These are phyloP conservation scores for Gyromitra esculenta DNA, from an alignment of 2,329 filamentous ascomycete species.

Conservation along the genomic window DNA sequence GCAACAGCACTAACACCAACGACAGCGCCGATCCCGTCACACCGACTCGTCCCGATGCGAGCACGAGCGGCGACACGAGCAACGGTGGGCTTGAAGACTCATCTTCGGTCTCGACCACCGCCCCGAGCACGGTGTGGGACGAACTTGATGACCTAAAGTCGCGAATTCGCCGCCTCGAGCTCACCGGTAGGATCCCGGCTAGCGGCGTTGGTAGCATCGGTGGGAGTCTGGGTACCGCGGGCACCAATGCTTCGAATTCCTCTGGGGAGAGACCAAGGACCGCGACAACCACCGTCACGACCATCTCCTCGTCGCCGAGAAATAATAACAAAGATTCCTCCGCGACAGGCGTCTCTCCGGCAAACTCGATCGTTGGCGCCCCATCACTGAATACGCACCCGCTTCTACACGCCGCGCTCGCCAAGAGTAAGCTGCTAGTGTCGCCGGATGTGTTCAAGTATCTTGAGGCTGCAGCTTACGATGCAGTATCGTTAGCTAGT, in stretches of 20 bases:
- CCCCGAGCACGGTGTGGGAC: constrained; percentile 95
- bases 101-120: constrained; percentile 86
- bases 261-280: constrained; percentile 86
- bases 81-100: constrained; percentile 69
- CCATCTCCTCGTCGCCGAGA: constrained; percentile 88
- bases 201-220: constrained; percentile 72
- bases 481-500: constrained; percentile 80
- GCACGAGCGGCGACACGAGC: constrained; percentile 22
- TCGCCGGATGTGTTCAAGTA: constrained; percentile 77
- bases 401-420: constrained; percentile 79
- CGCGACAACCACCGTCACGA: constrained; percentile 89
- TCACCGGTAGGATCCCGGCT: constrained; percentile 85
- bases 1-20: constrained; percentile 25
- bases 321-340: constrained; percentile 66
- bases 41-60: constrained; percentile 41
- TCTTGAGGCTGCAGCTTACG: constrained; percentile 80
- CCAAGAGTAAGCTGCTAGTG: constrained; percentile 77
- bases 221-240: constrained; percentile 33
- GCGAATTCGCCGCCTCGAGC: constrained; percentile 86
- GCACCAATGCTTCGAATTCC: constrained; percentile 69
- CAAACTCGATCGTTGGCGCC: constrained; percentile 63
- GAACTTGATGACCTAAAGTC: constrained; percentile 96
- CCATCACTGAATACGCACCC: constrained; percentile 69
- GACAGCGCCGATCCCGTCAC: constrained; percentile 37
- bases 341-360: constrained; percentile 61